These are phyloP conservation scores for Vachellia pachyceras DNA, from an alignment of 306 rosid species.

Conservation along the genomic window DNA sequence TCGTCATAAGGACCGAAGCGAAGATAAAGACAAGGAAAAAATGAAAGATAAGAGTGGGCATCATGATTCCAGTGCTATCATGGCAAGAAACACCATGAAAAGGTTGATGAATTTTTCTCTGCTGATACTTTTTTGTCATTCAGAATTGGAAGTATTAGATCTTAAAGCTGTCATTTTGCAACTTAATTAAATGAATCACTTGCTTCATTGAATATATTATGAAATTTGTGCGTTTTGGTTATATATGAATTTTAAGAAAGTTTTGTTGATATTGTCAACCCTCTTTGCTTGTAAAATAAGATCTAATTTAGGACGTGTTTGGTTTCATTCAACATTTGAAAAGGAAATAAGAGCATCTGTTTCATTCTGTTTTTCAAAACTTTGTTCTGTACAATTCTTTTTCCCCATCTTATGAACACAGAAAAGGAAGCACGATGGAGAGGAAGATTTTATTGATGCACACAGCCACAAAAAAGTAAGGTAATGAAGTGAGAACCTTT, in stretches of 20 bases:
- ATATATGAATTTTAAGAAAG: background rate
- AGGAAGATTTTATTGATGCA: constrained; percentile 80
- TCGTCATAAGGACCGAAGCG: constrained; percentile 82
- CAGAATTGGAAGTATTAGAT: constrained; percentile 14
- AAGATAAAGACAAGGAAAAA: constrained; percentile 89
- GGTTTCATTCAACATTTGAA: constrained; percentile 13
- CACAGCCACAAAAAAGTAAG: constrained; percentile 98
- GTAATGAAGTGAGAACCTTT: constrained; percentile 58
- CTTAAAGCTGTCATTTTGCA: constrained; percentile 11
- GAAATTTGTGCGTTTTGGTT: constrained; percentile 13
- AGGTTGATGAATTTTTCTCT: constrained; percentile 63
- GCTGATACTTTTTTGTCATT: constrained; percentile 34
- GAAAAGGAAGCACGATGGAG: constrained; percentile 99
- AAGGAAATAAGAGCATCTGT: background rate
- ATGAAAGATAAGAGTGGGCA: constrained; percentile 87
- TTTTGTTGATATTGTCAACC: constrained; percentile 1
- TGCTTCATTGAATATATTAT: background rate
- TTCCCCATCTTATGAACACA: constrained; percentile 48
- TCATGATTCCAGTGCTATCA: constrained; percentile 83
- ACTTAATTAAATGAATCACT: constrained; percentile 6
- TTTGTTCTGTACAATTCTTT: constrained; percentile 16
- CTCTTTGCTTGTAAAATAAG: constrained; percentile 27
- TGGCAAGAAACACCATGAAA: constrained; percentile 91
- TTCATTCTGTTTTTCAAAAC: constrained; percentile 18
- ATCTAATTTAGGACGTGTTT: constrained; percentile 18